Evolutionary conservation across 371 early-diverging fungal genomes (phyloP).

Genomic region (Rhizopus stolonifer): DNA sequence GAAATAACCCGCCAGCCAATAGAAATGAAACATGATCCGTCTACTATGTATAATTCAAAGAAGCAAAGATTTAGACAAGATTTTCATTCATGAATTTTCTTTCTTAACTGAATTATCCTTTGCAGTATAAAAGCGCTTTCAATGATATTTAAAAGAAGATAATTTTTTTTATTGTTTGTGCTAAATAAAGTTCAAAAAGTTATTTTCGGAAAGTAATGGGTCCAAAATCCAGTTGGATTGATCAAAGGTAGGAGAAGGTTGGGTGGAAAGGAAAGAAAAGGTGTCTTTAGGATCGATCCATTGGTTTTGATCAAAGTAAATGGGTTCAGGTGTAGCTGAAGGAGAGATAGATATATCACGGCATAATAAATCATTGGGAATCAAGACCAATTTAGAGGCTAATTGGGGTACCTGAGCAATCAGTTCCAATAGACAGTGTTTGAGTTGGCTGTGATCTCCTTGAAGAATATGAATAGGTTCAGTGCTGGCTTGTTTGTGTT

Average conservation of each 20-base stretch:
- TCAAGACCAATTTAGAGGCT: constrained; percentile 26
- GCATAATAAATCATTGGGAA: constrained; percentile 18
- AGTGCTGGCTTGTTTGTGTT: constrained; percentile 36
- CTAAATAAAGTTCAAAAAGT: background rate
- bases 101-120: too few relatives aligned
- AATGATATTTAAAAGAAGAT: constrained; percentile 1
- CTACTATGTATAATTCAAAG: too few relatives aligned
- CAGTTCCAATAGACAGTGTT: constrained; percentile 28
- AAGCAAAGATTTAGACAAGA: too few relatives aligned
- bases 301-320: constrained; percentile 1
- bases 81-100: too few relatives aligned
- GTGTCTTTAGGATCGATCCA: background rate
- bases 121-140: too few relatives aligned
- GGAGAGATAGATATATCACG: constrained; percentile 40
- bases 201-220: background rate
- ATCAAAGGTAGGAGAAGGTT: background rate
- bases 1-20: too few relatives aligned
- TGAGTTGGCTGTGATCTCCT: constrained; percentile 25
- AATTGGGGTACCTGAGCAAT: constrained; percentile 31
- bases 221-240: background rate
- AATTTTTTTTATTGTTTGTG: background rate
- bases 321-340: constrained; percentile 45
- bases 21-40: too few relatives aligned
- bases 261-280: background rate
- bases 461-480: constrained; percentile 18